Evolutionary conservation across 2,329 filamentous ascomycete genomes (phyloP).

Genomic region (Trichoderma sp.): DNA sequence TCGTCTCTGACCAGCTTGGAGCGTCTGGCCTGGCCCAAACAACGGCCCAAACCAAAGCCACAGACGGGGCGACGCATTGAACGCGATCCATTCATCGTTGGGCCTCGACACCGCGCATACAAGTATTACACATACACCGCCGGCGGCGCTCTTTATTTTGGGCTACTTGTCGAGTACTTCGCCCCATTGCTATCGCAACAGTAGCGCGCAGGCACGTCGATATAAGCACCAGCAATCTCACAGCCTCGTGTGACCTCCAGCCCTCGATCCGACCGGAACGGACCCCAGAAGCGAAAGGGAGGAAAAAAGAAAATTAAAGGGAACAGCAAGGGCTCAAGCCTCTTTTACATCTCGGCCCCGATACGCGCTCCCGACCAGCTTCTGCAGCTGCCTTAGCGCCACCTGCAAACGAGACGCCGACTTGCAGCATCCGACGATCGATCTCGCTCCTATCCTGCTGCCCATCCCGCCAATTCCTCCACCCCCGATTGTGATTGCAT

Average conservation of each 20-base stretch:
- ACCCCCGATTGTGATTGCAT: conserved; percentile 15
- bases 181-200: conserved; percentile 15
- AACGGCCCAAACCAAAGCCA: neutral
- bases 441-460: neutral
- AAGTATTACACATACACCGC: neutral
- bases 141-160: neutral
- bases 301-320: neutral
- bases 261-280: conserved; percentile 10
- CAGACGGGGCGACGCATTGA: conserved; percentile 4
- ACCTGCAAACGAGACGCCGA: conserved; percentile 9
- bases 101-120: conserved; percentile 10
- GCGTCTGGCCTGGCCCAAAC: conserved; percentile 4
- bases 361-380: conserved; percentile 1
- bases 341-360: neutral
- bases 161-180: neutral
- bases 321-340: conserved; percentile 6
- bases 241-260: neutral
- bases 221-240: neutral
- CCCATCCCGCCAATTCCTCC: neutral
- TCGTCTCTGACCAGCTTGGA: conserved; percentile 16
- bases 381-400: conserved; percentile 17
- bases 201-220: conserved; percentile 5
- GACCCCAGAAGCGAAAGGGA: neutral
- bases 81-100: neutral
- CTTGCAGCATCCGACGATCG: conserved; percentile 5